phyloP scores from a whole-genome alignment of 1,139 yeast species.

The Saccharomyces hybrid region DNA sequence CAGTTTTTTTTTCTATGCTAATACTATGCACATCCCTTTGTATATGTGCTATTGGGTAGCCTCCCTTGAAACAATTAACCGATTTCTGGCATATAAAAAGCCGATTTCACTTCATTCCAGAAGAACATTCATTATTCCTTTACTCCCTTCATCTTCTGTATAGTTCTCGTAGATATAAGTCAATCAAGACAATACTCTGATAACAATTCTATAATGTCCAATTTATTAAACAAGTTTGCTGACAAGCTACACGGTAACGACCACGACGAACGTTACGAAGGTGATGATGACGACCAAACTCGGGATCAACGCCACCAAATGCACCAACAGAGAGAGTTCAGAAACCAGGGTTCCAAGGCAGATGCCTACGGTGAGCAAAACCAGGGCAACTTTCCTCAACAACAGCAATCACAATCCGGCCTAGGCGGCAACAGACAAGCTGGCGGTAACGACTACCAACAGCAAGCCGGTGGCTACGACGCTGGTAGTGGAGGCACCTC shows the following conservation, averaged over 20 bases:
- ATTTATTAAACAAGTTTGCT: slow-evolving; percentile 21
- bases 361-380: background rate
- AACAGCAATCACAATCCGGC: slow-evolving; percentile 3
- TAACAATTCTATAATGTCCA: slow-evolving; percentile 16
- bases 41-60: no score
- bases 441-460: slow-evolving; percentile 2
- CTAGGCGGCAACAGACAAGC: background rate
- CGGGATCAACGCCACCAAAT: slow-evolving; percentile 8
- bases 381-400: background rate
- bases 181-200: background rate
- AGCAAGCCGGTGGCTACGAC: background rate
- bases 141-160: no score
- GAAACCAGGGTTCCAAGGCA: background rate
- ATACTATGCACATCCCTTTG: no score
- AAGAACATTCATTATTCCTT: no score
- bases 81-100: no score
- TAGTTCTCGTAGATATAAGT: no score
- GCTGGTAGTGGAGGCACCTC: background rate
- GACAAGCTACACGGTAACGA: slow-evolving; percentile 23
- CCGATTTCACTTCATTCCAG: no score
- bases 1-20: no score
- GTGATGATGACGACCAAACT: slow-evolving; percentile 8
- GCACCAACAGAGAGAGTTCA: slow-evolving; percentile 3
- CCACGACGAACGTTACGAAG: slow-evolving; percentile 4
- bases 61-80: no score